Conservation (phyloP, 345 rosid species). For the Populus alba region DNA sequence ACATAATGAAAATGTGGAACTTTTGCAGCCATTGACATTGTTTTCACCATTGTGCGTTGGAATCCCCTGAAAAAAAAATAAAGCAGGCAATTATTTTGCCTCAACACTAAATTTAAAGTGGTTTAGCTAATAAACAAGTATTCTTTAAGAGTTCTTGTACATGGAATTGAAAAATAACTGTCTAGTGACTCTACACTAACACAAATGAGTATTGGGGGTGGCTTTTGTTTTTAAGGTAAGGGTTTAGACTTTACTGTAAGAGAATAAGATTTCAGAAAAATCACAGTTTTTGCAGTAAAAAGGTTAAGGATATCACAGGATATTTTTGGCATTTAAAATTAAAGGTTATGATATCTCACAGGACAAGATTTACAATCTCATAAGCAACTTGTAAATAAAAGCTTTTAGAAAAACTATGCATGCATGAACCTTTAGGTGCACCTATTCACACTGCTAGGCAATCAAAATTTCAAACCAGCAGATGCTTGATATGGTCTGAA, state of each 20-base stretch:
- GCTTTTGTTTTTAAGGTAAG: too few relatives aligned
- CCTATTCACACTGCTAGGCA: too few relatives aligned
- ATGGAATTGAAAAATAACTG: background rate
- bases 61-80: slow-evolving; percentile 59
- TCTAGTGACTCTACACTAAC: background rate
- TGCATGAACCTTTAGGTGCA: too few relatives aligned
- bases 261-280: too few relatives aligned
- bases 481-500: too few relatives aligned
- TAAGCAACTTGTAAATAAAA: too few relatives aligned
- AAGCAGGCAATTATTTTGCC: background rate
- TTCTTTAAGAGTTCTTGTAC: background rate
- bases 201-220: background rate
- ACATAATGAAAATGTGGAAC: slow-evolving; percentile 95
- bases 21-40: slow-evolving; percentile 88
- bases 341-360: background rate
- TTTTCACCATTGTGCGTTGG: slow-evolving; percentile 82
- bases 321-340: background rate
- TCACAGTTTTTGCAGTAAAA: too few relatives aligned
- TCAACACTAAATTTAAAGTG: slow-evolving; percentile 5
- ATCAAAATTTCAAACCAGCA: too few relatives aligned
- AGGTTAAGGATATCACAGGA: background rate
- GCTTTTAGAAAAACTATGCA: too few relatives aligned
- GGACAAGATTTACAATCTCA: background rate
- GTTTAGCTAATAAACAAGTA: background rate
- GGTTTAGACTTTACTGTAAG: too few relatives aligned